phyloP scores from a whole-genome alignment of 306 rosid genomes.

The Hippophae rhamnoides region DNA sequence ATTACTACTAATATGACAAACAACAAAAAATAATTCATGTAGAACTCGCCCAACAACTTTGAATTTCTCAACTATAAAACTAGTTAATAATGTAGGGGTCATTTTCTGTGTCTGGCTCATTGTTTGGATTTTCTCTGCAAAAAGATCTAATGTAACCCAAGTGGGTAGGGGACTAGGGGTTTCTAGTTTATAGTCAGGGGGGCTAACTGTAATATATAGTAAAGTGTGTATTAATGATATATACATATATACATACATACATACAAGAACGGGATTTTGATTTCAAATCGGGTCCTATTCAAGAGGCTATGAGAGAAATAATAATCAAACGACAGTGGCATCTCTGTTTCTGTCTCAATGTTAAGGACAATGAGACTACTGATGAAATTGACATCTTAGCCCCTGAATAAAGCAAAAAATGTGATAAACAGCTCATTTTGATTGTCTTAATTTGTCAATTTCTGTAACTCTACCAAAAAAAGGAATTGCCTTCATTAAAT shows the following conservation, averaged over 20 bases:
- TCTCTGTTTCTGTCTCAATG: slow-evolving; percentile 43
- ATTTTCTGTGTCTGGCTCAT: slow-evolving; percentile 26
- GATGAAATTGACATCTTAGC: slow-evolving; percentile 29
- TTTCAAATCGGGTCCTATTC: slow-evolving; percentile 34
- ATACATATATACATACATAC: neutral
- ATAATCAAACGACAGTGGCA: slow-evolving; percentile 40
- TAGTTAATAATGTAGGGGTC: slow-evolving; percentile 27
- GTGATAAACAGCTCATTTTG: slow-evolving; percentile 26
- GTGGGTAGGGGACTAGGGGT: slow-evolving; percentile 28
- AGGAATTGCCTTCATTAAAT: no score
- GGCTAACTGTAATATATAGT: slow-evolving; percentile 21
- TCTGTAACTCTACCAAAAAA: slow-evolving; percentile 20
- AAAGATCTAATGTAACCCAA: slow-evolving; percentile 26
- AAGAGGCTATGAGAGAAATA: slow-evolving; percentile 37
- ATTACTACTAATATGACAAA: neutral
- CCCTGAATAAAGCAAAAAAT: slow-evolving; percentile 8
- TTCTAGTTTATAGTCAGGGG: slow-evolving; percentile 16
- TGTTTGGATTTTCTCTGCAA: slow-evolving; percentile 24
- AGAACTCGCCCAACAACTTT: slow-evolving; percentile 23
- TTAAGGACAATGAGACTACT: slow-evolving; percentile 47
- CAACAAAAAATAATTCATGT: slow-evolving; percentile 1
- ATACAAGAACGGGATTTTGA: slow-evolving; percentile 22
- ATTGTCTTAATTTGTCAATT: slow-evolving; percentile 22
- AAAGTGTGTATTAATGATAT: no score
- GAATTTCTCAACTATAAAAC: slow-evolving; percentile 17